Percentiles rank a stretch among this genome's conserved stretches.
Conservation (phyloP, 192 early-diverging fungal genomes). For the Blastocladiella britannica region DNA sequence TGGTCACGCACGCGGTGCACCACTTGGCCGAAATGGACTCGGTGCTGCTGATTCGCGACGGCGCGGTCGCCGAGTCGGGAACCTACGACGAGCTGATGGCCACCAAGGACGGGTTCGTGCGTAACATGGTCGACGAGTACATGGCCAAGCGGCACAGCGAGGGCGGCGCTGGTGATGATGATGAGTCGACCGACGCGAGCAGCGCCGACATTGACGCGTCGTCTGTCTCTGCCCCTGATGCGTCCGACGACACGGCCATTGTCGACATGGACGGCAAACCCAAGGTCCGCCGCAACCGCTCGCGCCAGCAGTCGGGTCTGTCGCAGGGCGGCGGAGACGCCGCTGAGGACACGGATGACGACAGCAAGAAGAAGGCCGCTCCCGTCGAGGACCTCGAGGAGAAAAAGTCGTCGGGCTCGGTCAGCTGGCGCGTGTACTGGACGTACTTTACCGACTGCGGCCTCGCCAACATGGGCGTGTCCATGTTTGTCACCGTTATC, state of each 20-base stretch:
- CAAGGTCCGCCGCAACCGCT: neutral
- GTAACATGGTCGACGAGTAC: constrained; percentile 16
- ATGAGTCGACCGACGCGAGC: neutral
- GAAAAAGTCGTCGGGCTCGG: constrained; percentile 1
- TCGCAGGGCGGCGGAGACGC: neutral
- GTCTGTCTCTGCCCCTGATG: too few relatives aligned
- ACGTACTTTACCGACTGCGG: neutral
- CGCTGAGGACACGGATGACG: constrained; percentile 4
- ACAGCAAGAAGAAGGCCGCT: constrained; percentile 6
- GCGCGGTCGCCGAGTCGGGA: constrained; percentile 27
- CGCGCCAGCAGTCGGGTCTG: neutral
- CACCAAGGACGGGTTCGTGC: constrained; percentile 14
- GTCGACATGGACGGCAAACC: neutral
- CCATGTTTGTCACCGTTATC: neutral
- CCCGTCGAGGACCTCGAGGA: constrained; percentile 2
- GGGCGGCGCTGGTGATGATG: neutral
- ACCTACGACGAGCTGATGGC: constrained; percentile 26
- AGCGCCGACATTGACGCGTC: too few relatives aligned
- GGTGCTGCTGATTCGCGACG: constrained; percentile 21
- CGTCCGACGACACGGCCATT: too few relatives aligned
- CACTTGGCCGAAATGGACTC: constrained; percentile 20
- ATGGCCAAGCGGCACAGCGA: constrained; percentile 1
- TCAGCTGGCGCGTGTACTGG: neutral
- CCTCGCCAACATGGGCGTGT: neutral
- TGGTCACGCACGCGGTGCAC: constrained; percentile 22